These are phyloP conservation scores for Stagonosporopsis chrysanthemi DNA, from an alignment of 2,329 filamentous ascomycete genomes.

Conservation along the genomic window DNA sequence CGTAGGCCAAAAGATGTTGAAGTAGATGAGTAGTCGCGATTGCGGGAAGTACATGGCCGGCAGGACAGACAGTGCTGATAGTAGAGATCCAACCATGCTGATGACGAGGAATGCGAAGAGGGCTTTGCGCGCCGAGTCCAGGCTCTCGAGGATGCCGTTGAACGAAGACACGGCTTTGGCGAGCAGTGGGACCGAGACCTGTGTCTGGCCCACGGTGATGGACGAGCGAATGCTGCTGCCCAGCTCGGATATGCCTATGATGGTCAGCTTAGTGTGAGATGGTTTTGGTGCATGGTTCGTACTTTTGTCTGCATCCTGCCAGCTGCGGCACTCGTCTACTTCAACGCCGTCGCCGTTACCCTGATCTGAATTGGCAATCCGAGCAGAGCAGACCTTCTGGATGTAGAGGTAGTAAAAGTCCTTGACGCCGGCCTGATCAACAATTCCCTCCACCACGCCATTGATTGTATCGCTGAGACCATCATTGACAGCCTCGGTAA, in stretches of 20 bases:
- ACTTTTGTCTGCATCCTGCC: constrained; percentile 17
- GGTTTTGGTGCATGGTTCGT: neutral
- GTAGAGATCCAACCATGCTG: constrained; percentile 20
- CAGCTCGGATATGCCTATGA: constrained; percentile 15
- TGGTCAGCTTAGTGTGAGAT: neutral
- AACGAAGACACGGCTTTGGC: constrained; percentile 16
- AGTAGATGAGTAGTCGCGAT: constrained; percentile 32
- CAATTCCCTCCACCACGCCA: constrained; percentile 12
- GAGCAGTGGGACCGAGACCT: constrained; percentile 27
- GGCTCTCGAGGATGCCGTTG: constrained; percentile 5
- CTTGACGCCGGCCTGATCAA: constrained; percentile 12
- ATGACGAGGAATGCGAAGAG: constrained; percentile 31
- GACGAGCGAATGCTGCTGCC: constrained; percentile 18
- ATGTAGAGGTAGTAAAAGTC: constrained; percentile 28
- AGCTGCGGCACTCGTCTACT: constrained; percentile 22
- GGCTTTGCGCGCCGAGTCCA: constrained; percentile 14
- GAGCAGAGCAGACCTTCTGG: constrained; percentile 18
- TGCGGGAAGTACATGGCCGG: constrained; percentile 31
- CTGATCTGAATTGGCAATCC: neutral
- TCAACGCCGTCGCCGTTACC: neutral
- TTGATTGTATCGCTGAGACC: constrained; percentile 24
- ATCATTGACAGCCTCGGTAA: constrained; percentile 21
- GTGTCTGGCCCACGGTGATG: constrained; percentile 24
- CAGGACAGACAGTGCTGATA: constrained; percentile 21
- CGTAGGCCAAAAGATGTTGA: constrained; percentile 23